Base-by-base conservation (phyloP, 1,284 basidiomycete species). In the Austroboletus novae-zelandiae region DNA sequence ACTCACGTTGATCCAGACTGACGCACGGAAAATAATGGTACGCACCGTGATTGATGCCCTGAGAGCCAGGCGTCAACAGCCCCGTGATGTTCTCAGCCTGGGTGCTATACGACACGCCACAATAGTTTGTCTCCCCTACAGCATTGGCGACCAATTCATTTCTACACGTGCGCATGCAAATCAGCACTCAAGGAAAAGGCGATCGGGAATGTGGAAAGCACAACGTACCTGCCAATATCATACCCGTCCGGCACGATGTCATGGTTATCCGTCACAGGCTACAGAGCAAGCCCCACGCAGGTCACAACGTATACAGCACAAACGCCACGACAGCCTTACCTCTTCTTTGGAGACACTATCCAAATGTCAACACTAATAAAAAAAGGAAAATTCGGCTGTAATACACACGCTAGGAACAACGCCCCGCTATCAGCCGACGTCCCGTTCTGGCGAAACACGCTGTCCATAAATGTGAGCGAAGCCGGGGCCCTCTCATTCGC, bases 391-490 rank as follows among this genome's bases (percentile, higher is more conserved):
- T 29, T 15, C 7, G 40, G n/a, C 9, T 0, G 1, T 2, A 9
- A 9, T 3, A 69, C 81, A 60, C 65, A 85, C 81, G 83, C 84
- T 32, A 86, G 70, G 64, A 86, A 87, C 27, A 84, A 65, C 9
- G 85, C 83, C 2, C 79, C 78, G 31, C 74, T 82, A 52, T 83
- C 59, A 1, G 79, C 82, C 14, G 23, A 20, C 1, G 77, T 61
- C 1, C 84, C 84, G 54, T 86, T 81, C 64, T 86, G 84, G 39
- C 73, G 74, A 61, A 65, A 86, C 9, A 83, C 67, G 13, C 81
- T 84, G 50, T 23, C 5, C 32, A 6, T n/a, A 18, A 2, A 14
- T 5, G 34, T 20, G 23, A 25, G 15, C n/a, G 31, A 31, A 23
- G 20, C 20, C 20, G n/a, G n/a, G n/a, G n/a, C 20, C 20, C 4